Base-by-base conservation (phyloP, 805 yeast genomes). In the Wickerhamomyces subpelliculosus region DNA sequence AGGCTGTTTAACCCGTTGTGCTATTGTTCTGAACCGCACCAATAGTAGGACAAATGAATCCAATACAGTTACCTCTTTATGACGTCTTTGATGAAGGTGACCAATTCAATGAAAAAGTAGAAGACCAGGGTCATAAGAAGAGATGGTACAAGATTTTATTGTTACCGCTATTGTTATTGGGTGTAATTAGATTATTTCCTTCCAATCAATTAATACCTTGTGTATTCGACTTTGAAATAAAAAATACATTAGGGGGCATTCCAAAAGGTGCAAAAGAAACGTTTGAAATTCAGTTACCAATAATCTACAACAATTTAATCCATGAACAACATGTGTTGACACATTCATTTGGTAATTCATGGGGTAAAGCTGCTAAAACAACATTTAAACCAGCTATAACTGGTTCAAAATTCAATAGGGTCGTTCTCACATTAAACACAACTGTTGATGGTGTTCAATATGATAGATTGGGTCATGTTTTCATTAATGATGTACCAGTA, bases 401-500 rank as follows among this genome's bases (percentile, higher is more conserved):
- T 46, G 68, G 43, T 42, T 44, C 62, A 12, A 50, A 58, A 0
- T 80, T 67, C 57, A 72, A 76, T 48, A 68, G 69, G 45, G 78
- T 78, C 13, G 68, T 78, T 0, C 55, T 79, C 34, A 67, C 72
- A 5, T 57, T 80, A 36, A 65, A 73, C 37, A 75, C 79, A 9
- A 54, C 69, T 12, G 76, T 73, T 7, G 62, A 58, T 28, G 84
- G 84, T 8, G 69, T 74, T 12, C 87, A 80, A 52, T 78, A 74
- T 47, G 86, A 80, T 51, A 61, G 87, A 42, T 60, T 80, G 46
- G 78, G 78, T 14, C 81, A 80, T 54, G 64, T 84, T 33, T 80
- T 71, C 48, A 57, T 83, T 24, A 68, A 69, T 40, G 84, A 79
- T 24, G 65, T 70, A 13, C 84, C 84, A 45, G 62, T 86, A 28